These are phyloP conservation scores for Daldinia decipiens DNA, from an alignment of 495 filamentous ascomycete species.

Conservation along the genomic window DNA sequence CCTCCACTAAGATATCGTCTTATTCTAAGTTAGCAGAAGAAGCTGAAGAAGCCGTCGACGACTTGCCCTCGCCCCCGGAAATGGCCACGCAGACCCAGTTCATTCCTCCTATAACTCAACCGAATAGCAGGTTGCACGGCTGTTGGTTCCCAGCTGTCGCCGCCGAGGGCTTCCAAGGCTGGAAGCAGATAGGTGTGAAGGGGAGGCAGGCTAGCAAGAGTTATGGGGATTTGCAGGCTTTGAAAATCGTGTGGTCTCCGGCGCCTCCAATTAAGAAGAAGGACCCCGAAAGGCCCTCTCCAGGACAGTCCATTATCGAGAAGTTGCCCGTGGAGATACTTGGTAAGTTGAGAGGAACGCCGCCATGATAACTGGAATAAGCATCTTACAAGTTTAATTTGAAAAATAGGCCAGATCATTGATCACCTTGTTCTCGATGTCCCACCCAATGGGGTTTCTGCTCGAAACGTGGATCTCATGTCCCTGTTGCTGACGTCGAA, in stretches of 20 bases:
- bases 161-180: slow-evolving; percentile 74
- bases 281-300: slow-evolving; percentile 39
- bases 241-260: slow-evolving; percentile 65
- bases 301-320: slow-evolving; percentile 66
- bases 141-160: slow-evolving; percentile 71
- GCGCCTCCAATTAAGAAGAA: slow-evolving; percentile 51
- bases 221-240: slow-evolving; percentile 71
- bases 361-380: slow-evolving; percentile 17
- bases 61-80: slow-evolving; percentile 45
- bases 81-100: slow-evolving; percentile 63
- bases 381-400: slow-evolving; percentile 31
- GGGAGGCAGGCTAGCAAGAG: slow-evolving; percentile 77
- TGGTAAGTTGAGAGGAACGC: slow-evolving; percentile 63
- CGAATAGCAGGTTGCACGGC: slow-evolving; percentile 59
- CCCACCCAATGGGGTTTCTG: slow-evolving; percentile 78
- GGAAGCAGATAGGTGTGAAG: slow-evolving; percentile 74
- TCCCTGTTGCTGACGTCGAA: slow-evolving; percentile 79
- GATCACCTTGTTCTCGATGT: slow-evolving; percentile 77
- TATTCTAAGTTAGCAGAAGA: slow-evolving; percentile 58
- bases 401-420: slow-evolving; percentile 71
- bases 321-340: slow-evolving; percentile 75
- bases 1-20: slow-evolving; percentile 70
- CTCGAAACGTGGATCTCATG: slow-evolving; percentile 85
- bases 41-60: slow-evolving; percentile 58
- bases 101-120: slow-evolving; percentile 56